phyloP scores from a whole-genome alignment of 2,329 filamentous ascomycete species.

The Sclerotiophoma versabilis region DNA sequence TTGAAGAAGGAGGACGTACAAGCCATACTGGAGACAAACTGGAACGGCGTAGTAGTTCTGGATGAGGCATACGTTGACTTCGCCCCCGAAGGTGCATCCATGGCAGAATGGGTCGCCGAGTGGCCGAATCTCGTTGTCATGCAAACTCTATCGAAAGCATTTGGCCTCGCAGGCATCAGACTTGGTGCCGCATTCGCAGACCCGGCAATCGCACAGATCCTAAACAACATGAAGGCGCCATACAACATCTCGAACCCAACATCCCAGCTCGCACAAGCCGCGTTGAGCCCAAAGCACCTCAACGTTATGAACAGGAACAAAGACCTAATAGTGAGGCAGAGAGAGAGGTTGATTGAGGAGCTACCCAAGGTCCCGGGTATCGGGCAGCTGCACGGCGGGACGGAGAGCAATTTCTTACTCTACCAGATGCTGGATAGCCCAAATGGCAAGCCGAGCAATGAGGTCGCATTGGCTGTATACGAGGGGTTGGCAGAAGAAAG shows the following conservation, averaged over 20 bases:
- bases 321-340: constrained; percentile 74
- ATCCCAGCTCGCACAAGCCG: constrained; percentile 77
- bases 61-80: constrained; percentile 99
- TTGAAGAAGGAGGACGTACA: constrained; percentile 78
- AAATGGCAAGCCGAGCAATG: constrained; percentile 77
- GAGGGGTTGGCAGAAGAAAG: constrained; percentile 81
- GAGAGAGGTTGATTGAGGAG: constrained; percentile 76
- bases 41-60: constrained; percentile 92
- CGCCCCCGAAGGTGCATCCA: constrained; percentile 75
- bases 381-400: constrained; percentile 80
- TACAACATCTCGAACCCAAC: constrained; percentile 95
- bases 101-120: constrained; percentile 90
- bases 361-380: constrained; percentile 79
- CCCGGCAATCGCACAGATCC: constrained; percentile 74
- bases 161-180: constrained; percentile 92
- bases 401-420: constrained; percentile 85
- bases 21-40: constrained; percentile 77
- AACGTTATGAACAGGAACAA: constrained; percentile 75
- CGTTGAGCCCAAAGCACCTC: constrained; percentile 72
- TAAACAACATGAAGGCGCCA: constrained; percentile 94
- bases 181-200: constrained; percentile 85
- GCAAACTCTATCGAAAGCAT: constrained; percentile 98
- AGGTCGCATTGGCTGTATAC: constrained; percentile 79
- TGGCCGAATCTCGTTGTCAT: constrained; percentile 97
- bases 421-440: constrained; percentile 81